These are phyloP conservation scores for Tetracladium maxilliforme DNA, from an alignment of 2,329 filamentous ascomycete genomes.

Conservation along the genomic window DNA sequence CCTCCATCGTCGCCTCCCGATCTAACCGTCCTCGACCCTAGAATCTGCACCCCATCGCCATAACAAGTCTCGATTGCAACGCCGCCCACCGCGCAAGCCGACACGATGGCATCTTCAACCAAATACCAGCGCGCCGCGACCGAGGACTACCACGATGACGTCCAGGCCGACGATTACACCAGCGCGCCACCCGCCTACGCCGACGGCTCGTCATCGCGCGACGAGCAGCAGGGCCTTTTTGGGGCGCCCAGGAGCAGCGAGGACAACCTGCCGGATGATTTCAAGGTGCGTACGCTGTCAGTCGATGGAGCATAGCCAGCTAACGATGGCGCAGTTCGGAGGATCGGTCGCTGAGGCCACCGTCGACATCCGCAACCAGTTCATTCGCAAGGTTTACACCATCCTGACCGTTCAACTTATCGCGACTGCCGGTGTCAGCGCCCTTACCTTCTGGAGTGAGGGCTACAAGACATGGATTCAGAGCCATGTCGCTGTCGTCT, in stretches of 20 bases:
- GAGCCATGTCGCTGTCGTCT: constrained; percentile 68
- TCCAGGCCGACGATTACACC: constrained; percentile 42
- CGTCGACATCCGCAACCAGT: constrained; percentile 91
- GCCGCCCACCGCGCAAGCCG: neutral
- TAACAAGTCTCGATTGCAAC: too few relatives aligned
- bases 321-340: constrained; percentile 51
- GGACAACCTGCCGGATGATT: constrained; percentile 91
- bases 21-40: too few relatives aligned
- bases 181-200: constrained; percentile 77
- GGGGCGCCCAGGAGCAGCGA: constrained; percentile 62
- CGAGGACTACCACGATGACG: constrained; percentile 74
- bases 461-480: constrained; percentile 82
- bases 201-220: constrained; percentile 36
- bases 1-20: too few relatives aligned
- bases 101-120: constrained; percentile 53
- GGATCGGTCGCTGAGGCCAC: constrained; percentile 88
- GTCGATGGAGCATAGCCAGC: too few relatives aligned
- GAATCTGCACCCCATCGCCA: too few relatives aligned
- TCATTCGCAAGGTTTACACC: constrained; percentile 92
- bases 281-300: constrained; percentile 48
- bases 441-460: constrained; percentile 70
- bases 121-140: constrained; percentile 77
- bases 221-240: constrained; percentile 40
- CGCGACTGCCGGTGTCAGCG: constrained; percentile 66
- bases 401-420: constrained; percentile 94